Evolutionary conservation across 768 basidiomycete species (phyloP).

Genomic region (Phylloporus rhodoxanthus): DNA sequence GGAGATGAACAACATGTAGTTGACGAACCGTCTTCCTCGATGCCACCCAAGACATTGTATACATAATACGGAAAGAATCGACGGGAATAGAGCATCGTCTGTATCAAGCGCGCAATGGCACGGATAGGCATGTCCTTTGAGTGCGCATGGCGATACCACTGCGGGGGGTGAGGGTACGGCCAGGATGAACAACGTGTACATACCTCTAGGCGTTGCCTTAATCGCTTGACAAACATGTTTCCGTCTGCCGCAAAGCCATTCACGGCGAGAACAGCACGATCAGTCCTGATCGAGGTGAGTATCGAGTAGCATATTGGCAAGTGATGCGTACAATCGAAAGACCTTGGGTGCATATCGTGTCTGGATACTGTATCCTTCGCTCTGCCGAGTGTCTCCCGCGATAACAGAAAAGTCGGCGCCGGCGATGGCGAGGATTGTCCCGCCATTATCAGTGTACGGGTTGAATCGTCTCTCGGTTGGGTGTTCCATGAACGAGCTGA

Average conservation of each 20-base stretch:
- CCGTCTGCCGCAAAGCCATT: conserved; percentile 98
- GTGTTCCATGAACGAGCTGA: conserved; percentile 28
- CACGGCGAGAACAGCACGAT: conserved; percentile 88
- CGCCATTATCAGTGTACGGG: conserved; percentile 91
- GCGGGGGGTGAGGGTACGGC: neutral
- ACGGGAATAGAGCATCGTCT: conserved; percentile 94
- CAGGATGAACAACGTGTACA: conserved; percentile 21
- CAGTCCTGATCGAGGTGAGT: conserved; percentile 52
- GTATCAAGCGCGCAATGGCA: conserved; percentile 95
- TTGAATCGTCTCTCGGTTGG: conserved; percentile 66
- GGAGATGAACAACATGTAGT: neutral
- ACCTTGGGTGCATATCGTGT: conserved; percentile 96
- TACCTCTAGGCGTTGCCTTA: conserved; percentile 93
- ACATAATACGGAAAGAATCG: conserved; percentile 99
- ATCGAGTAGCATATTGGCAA: neutral
- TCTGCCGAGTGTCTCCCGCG: conserved; percentile 95
- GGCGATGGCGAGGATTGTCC: conserved; percentile 93
- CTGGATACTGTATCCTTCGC: conserved; percentile 96
- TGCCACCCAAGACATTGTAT: conserved; percentile 92
- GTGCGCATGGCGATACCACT: conserved; percentile 99
- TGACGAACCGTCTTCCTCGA: conserved; percentile 88
- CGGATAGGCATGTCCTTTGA: conserved; percentile 96
- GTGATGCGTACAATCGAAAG: conserved; percentile 72
- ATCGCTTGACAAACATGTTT: conserved; percentile 95
- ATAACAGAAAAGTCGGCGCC: conserved; percentile 92